These are phyloP conservation scores for Xerocomus cyaneibrunnescens DNA, from an alignment of 1,284 basidiomycete species.

Conservation along the genomic window DNA sequence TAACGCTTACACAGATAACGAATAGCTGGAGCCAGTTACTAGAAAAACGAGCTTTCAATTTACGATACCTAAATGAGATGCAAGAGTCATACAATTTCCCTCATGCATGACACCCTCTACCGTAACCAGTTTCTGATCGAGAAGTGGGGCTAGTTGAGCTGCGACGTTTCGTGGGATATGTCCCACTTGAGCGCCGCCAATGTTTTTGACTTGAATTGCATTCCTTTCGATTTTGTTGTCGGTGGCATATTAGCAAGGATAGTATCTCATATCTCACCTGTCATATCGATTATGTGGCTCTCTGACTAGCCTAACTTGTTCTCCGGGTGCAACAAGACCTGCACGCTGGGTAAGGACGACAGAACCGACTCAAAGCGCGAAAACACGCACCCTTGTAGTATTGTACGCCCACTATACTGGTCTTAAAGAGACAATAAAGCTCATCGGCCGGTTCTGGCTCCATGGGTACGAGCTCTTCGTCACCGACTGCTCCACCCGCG, in stretches of 20 bases:
- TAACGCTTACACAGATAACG: constrained; percentile 55
- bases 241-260: not conserved
- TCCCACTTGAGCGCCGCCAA: constrained; percentile 70
- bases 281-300: constrained; percentile 73
- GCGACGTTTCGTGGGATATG: constrained; percentile 71
- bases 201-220: constrained; percentile 79
- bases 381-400: constrained; percentile 64
- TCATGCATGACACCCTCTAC: constrained; percentile 77
- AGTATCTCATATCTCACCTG: constrained; percentile 39
- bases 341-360: constrained; percentile 2
- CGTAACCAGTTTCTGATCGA: constrained; percentile 61
- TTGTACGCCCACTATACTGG: constrained; percentile 77
- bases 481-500: constrained; percentile 10
- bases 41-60: constrained; percentile 13
- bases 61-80: not conserved
- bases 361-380: not conserved
- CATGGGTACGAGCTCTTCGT: constrained; percentile 40
- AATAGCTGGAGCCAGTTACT: constrained; percentile 52
- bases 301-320: constrained; percentile 72
- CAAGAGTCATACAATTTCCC: constrained; percentile 60
- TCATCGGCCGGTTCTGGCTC: constrained; percentile 59
- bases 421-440: constrained; percentile 57
- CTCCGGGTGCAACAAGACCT: constrained; percentile 76
- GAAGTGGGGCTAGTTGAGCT: constrained; percentile 61
- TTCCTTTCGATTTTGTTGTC: constrained; percentile 44